Percentiles rank a stretch among this genome's conserved stretches.
phyloP scores from a whole-genome alignment of 2,329 filamentous ascomycete species.

The Pyrenochaeta sp. region DNA sequence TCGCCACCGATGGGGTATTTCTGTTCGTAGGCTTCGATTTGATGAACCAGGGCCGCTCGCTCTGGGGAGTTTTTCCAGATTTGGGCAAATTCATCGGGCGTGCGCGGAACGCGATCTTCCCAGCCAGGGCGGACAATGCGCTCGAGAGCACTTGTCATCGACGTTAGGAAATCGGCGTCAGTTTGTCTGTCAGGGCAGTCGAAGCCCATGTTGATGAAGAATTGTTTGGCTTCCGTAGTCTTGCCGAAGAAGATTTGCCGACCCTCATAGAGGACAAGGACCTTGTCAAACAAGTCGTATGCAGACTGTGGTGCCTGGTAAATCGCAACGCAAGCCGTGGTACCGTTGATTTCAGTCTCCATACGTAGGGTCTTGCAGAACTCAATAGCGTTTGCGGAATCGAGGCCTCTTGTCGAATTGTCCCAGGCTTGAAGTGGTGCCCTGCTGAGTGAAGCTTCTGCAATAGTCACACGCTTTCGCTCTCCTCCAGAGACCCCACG shows the following conservation, averaged over 20 bases:
- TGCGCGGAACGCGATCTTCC: constrained; percentile 57
- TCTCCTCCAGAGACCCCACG: constrained; percentile 79
- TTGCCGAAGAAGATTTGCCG: constrained; percentile 77
- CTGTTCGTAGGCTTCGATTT: constrained; percentile 58
- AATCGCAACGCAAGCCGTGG: constrained; percentile 74
- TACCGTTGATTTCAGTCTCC: constrained; percentile 72
- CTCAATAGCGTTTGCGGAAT: constrained; percentile 78
- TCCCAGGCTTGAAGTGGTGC: constrained; percentile 77
- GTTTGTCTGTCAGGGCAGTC: constrained; percentile 75
- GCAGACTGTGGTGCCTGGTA: constrained; percentile 76
- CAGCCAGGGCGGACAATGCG: constrained; percentile 56
- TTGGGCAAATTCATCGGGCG: constrained; percentile 60
- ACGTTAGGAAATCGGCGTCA: constrained; percentile 79
- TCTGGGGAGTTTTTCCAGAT: constrained; percentile 65
- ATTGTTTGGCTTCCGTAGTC: constrained; percentile 69
- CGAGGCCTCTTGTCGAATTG: constrained; percentile 77
- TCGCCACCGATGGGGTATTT: constrained; percentile 57
- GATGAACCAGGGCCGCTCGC: constrained; percentile 52
- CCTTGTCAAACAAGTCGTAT: constrained; percentile 76
- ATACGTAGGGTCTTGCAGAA: constrained; percentile 76
- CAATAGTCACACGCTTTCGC: constrained; percentile 83
- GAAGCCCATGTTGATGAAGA: constrained; percentile 77
- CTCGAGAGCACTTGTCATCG: constrained; percentile 67
- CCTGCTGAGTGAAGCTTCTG: constrained; percentile 75
- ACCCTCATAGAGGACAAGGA: constrained; percentile 72